Evolutionary conservation across 352 stramenopile species (phyloP), one percentile per base, ranked within the genome.

Genomic region (Globisporangium paddicum): DNA sequence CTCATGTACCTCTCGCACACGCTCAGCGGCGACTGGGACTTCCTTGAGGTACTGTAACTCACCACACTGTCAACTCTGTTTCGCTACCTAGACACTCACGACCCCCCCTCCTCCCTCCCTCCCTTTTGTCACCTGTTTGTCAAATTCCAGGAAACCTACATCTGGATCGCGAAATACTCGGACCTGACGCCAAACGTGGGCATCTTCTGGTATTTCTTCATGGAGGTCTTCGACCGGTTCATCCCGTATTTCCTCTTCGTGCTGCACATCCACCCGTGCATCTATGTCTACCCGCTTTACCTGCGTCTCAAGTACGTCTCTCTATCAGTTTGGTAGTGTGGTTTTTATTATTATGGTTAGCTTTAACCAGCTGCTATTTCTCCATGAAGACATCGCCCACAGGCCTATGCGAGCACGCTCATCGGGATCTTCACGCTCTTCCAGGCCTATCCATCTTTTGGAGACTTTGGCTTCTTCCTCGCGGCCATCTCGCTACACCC

Each of bases 151-250:
- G 74, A 89, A 63, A 93, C 85, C 2, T 95, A 95, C 58, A 55
- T 89, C 42, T 95, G 85, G 85, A 72, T 93, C 26, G 77, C 76
- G 0, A 74, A 71, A 35, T 95, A 92, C 50, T 89, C 77, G 42
- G 85, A 93, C 57, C 65, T 95, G 79, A 93, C 85, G 1, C 82
- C 82, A 8, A 92, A 93, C 46, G 75, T 95, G 23, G 85, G 85
- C 35, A 81, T 93, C 58, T 95, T 95, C 63, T 95, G 85, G 85
- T 95, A 95, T 52, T 93, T 95, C 58, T 93, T 95, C 60, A 95
- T 89, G 64, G 85, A 95, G 60, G 72, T 95, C 1, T 95, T 95
- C 51, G 82, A 95, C 60, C 82, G 85, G 19, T 95, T 95, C 54
- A 87, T 88, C 49, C 73, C 72, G 51, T 95, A 93, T 59, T 95